These are phyloP conservation scores for Lasiodiplodia sp. DNA, from an alignment of 2,329 filamentous ascomycete genomes.

Conservation along the genomic window DNA sequence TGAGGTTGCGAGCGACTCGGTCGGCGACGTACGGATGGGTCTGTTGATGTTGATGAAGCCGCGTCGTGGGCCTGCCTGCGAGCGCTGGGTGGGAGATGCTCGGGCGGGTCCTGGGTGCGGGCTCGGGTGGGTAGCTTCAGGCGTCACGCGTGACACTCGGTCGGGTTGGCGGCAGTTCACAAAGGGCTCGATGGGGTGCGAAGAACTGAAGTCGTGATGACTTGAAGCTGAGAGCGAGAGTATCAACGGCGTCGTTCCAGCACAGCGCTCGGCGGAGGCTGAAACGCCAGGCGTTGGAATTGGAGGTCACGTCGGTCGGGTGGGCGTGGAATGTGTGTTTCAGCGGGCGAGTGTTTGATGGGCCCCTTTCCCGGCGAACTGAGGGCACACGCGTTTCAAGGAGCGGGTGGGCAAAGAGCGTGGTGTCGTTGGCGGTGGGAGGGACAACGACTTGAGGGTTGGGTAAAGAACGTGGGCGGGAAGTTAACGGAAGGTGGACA, in stretches of 20 bases:
- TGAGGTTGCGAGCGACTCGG: not conserved
- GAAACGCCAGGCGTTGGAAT: slow-evolving; percentile 49
- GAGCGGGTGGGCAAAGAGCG: slow-evolving; percentile 31
- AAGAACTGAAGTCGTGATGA: not conserved
- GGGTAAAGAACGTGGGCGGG: slow-evolving; percentile 26
- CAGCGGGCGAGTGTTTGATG: slow-evolving; percentile 34
- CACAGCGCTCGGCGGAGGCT: slow-evolving; percentile 32
- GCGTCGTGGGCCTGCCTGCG: slow-evolving; percentile 23
- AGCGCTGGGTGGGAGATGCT: slow-evolving; percentile 17
- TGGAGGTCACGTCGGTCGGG: slow-evolving; percentile 33
- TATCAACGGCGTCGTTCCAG: slow-evolving; percentile 25
- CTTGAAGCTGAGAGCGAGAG: slow-evolving; percentile 16
- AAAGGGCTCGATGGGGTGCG: not conserved
- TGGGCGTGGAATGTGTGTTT: slow-evolving; percentile 46
- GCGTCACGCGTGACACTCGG: slow-evolving; percentile 23
- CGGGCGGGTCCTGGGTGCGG: not conserved
- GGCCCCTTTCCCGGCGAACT: slow-evolving; percentile 39
- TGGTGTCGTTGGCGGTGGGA: slow-evolving; percentile 23
- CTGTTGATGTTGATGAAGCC: slow-evolving; percentile 15
- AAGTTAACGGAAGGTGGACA: slow-evolving; percentile 29
- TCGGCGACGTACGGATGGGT: slow-evolving; percentile 10
- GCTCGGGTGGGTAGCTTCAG: slow-evolving; percentile 8
- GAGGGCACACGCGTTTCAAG: slow-evolving; percentile 29
- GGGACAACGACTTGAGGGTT: slow-evolving; percentile 23
- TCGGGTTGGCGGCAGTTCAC: slow-evolving; percentile 6